Evolutionary conservation across 192 early-diverging fungal species (phyloP).

Genomic region (Entomortierella chlamydospora): DNA sequence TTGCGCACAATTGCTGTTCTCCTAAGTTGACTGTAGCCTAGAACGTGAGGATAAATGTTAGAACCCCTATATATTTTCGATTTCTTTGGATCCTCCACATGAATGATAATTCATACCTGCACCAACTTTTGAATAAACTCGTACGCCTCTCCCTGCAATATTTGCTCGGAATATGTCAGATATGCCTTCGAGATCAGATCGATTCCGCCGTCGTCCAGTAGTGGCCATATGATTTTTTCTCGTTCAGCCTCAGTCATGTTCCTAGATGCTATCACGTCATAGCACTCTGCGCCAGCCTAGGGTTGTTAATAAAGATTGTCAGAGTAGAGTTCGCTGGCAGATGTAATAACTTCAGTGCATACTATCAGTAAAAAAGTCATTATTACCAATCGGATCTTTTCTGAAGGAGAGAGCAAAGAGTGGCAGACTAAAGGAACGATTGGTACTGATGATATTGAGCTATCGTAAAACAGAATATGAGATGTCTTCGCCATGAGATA

Average conservation of each 20-base stretch:
- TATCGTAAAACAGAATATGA: not conserved
- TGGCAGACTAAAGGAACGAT: conserved; percentile 34
- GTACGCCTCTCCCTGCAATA: conserved; percentile 34
- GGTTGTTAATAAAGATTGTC: not conserved
- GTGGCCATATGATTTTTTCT: conserved; percentile 50
- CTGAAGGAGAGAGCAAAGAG: conserved; percentile 23
- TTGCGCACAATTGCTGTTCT: conserved; percentile 45
- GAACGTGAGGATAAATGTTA: not conserved
- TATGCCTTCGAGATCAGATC: conserved; percentile 45
- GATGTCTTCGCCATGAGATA: not conserved
- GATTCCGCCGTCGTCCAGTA: conserved; percentile 48
- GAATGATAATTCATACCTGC: conserved; percentile 11
- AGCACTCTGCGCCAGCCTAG: conserved; percentile 63
- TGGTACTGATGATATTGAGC: conserved; percentile 14
- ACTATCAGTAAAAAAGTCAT: conserved; percentile 14
- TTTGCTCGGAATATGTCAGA: conserved; percentile 14
- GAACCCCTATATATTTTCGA: no score
- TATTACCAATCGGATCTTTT: conserved; percentile 49
- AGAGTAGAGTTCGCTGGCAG: not conserved
- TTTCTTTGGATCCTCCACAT: not conserved
- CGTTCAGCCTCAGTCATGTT: conserved; percentile 45
- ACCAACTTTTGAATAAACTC: conserved; percentile 41
- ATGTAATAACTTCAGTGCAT: not conserved
- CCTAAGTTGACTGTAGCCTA: conserved; percentile 50
- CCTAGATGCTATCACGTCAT: conserved; percentile 56